These are phyloP conservation scores for Kazachstania psychrophila DNA, from an alignment of 805 yeast species.

Conservation along the genomic window DNA sequence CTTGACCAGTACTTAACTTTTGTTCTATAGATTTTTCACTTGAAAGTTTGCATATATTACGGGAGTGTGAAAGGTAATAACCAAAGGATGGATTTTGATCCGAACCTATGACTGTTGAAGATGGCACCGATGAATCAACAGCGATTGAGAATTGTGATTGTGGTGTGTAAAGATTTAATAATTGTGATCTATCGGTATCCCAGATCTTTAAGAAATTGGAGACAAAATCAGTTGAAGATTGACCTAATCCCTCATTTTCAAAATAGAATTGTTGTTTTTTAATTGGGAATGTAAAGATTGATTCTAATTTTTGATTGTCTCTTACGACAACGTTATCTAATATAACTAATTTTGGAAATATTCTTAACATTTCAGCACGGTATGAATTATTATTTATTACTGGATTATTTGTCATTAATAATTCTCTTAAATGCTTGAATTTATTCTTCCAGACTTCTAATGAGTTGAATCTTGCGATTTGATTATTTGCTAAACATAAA, in stretches of 20 bases:
- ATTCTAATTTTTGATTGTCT: slow-evolving; percentile 52
- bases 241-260: slow-evolving; percentile 64
- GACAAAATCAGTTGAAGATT: slow-evolving; percentile 66
- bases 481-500: slow-evolving; percentile 72
- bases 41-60: slow-evolving; percentile 62
- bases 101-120: slow-evolving; percentile 26
- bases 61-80: slow-evolving; percentile 59
- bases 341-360: slow-evolving; percentile 73
- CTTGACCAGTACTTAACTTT: slow-evolving; percentile 61
- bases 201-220: slow-evolving; percentile 67
- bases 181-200: slow-evolving; percentile 68
- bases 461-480: slow-evolving; percentile 45
- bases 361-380: slow-evolving; percentile 51
- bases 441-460: slow-evolving; percentile 74
- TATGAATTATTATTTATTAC: slow-evolving; percentile 40
- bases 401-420: slow-evolving; percentile 75
- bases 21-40: slow-evolving; percentile 44
- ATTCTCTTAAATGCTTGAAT: slow-evolving; percentile 62
- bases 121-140: slow-evolving; percentile 64
- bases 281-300: slow-evolving; percentile 48
- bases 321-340: slow-evolving; percentile 73
- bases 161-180: slow-evolving; percentile 65
- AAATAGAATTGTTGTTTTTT: slow-evolving; percentile 60
- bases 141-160: slow-evolving; percentile 80
- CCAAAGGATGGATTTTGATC: slow-evolving; percentile 44